Percentiles rank a stretch among this genome's conserved stretches.
Conservation (phyloP, 176 grass and related monocot species). For the Bolboschoenus planiculmis region DNA sequence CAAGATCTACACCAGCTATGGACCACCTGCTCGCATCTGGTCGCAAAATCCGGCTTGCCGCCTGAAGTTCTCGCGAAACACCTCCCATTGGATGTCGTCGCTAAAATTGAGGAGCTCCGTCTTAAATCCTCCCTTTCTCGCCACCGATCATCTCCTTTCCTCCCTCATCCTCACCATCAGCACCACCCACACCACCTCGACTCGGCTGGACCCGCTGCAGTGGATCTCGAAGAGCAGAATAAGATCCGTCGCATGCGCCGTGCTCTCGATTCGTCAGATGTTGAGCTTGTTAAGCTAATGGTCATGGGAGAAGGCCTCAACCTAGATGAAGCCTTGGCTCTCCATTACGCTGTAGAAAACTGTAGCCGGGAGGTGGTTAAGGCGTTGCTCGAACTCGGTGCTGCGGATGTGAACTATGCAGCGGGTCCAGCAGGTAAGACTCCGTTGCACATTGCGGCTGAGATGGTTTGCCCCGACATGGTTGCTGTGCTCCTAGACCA, state of each 20-base stretch:
- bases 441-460: slow-evolving; percentile 86
- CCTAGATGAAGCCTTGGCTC: slow-evolving; percentile 88
- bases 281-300: slow-evolving; percentile 98
- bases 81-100: slow-evolving; percentile 77
- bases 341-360: slow-evolving; percentile 97
- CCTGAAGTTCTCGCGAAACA: slow-evolving; percentile 94
- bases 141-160: slow-evolving; percentile 56
- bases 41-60: slow-evolving; percentile 87
- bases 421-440: slow-evolving; percentile 81
- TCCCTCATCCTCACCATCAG: slow-evolving; percentile 22
- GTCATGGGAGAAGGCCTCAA: slow-evolving; percentile 99
- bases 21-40: slow-evolving; percentile 90
- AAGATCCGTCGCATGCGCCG: slow-evolving; percentile 99
- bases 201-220: slow-evolving; percentile 21
- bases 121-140: slow-evolving; percentile 76
- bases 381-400: slow-evolving; percentile 90
- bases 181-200: slow-evolving; percentile 51
- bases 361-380: slow-evolving; percentile 98
- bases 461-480: slow-evolving; percentile 99
- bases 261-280: slow-evolving; percentile 91
- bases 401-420: slow-evolving; percentile 87
- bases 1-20: slow-evolving; percentile 95
- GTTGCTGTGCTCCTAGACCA: slow-evolving; percentile 96
- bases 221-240: slow-evolving; percentile 68
- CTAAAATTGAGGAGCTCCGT: slow-evolving; percentile 93